A percentile compares a stretch with the other conserved stretches of the same genome.
Evolutionary conservation across 2,329 filamentous ascomycete species (phyloP).

Genomic region (Beauveria asiatica): DNA sequence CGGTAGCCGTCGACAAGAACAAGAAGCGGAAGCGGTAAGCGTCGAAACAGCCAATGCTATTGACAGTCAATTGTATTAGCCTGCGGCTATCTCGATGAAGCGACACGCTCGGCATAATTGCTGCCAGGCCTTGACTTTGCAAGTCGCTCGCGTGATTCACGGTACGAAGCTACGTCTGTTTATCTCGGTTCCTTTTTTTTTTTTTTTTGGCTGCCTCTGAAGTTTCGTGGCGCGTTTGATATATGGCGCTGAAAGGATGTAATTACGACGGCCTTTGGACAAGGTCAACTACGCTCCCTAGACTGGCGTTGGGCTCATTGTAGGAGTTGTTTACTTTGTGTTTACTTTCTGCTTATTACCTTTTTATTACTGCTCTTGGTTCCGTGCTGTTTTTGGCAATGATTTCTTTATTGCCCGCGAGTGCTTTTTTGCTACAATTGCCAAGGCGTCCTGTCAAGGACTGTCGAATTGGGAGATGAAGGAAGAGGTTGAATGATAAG

Average conservation of each 20-base stretch:
- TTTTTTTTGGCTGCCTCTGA: background rate
- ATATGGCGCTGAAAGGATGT: constrained; percentile 27
- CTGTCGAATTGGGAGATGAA: background rate
- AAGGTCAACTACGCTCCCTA: constrained; percentile 12
- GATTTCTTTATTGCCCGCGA: background rate
- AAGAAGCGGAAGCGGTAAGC: constrained; percentile 54
- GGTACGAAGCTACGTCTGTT: constrained; percentile 11
- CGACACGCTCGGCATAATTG: background rate
- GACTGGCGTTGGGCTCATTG: constrained; percentile 10
- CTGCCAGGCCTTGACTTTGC: background rate
- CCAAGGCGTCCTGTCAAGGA: background rate
- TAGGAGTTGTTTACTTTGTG: constrained; percentile 3
- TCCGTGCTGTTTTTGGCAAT: background rate
- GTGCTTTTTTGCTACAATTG: background rate
- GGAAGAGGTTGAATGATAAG: background rate
- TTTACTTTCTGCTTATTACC: background rate
- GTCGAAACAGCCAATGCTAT: background rate
- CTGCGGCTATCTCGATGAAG: background rate
- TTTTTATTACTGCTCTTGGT: constrained; percentile 8
- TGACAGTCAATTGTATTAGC: background rate
- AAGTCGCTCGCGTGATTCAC: background rate
- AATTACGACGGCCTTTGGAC: constrained; percentile 27
- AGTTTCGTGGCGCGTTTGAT: constrained; percentile 16
- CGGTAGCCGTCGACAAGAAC: constrained; percentile 39
- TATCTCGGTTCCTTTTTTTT: background rate